Conservation (phyloP, 108 stramenopile species). For the Seminavis robusta region DNA sequence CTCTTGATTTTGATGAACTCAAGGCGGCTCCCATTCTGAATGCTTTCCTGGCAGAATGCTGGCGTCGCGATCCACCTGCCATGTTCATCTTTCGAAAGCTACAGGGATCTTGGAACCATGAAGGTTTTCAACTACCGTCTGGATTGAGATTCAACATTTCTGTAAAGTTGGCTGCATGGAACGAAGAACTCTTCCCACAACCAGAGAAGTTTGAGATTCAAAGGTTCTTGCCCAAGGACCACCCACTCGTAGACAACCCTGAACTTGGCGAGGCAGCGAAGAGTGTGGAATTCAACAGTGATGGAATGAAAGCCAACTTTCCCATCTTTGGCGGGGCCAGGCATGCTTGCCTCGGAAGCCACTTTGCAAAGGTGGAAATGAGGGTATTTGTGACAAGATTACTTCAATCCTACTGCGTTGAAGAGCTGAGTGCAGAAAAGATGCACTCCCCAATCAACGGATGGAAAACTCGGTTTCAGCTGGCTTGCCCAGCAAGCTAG, state of each 20-base stretch:
- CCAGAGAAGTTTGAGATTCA: neutral
- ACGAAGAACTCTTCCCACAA: neutral
- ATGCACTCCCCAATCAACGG: too few relatives aligned
- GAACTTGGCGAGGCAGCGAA: neutral
- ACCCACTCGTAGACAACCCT: neutral
- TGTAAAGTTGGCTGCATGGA: neutral
- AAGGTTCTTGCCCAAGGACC: neutral
- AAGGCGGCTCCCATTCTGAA: constrained; percentile 17
- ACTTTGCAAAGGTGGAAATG: neutral
- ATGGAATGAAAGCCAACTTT: neutral
- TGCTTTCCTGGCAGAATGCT: constrained; percentile 8
- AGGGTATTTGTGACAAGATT: neutral
- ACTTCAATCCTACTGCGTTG: neutral
- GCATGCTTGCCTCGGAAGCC: neutral
- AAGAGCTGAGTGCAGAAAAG: too few relatives aligned
- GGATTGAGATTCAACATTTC: neutral
- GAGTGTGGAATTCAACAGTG: too few relatives aligned
- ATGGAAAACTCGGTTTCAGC: too few relatives aligned
- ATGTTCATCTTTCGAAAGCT: constrained; percentile 2
- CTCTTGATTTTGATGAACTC: constrained; percentile 15
- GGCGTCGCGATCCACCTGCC: constrained; percentile 11
- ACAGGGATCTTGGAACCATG: neutral
- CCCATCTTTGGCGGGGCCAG: neutral
- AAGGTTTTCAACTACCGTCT: neutral
- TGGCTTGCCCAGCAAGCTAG: too few relatives aligned